Evolutionary conservation across 2,329 filamentous ascomycete species (phyloP).

Genomic region (Aspergillus sp.): DNA sequence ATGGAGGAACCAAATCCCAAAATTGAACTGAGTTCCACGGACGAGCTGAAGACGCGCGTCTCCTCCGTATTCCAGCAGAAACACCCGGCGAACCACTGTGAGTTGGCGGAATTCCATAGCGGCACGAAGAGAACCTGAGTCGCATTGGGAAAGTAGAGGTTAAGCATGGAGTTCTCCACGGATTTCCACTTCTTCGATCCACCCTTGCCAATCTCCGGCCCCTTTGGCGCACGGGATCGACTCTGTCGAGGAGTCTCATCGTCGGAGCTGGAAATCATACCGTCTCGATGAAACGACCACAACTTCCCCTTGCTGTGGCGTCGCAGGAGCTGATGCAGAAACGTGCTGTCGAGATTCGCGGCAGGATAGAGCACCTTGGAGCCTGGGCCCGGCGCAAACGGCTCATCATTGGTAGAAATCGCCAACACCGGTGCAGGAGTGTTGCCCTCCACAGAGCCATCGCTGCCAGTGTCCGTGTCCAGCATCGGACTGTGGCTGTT

Average conservation of each 20-base stretch:
- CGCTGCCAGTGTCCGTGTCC: constrained; percentile 33
- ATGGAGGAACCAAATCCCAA: constrained; percentile 46
- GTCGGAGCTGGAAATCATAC: constrained; percentile 47
- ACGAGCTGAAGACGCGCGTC: constrained; percentile 39
- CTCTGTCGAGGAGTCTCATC: constrained; percentile 38
- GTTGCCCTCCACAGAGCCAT: constrained; percentile 30
- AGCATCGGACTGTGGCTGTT: constrained; percentile 30
- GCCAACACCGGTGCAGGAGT: constrained; percentile 37
- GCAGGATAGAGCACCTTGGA: constrained; percentile 31
- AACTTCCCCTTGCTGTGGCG: constrained; percentile 53
- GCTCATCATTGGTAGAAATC: constrained; percentile 40
- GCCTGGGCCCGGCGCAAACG: constrained; percentile 36
- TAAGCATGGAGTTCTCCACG: constrained; percentile 42
- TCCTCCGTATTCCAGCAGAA: constrained; percentile 47
- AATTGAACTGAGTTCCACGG: constrained; percentile 44
- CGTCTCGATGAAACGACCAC: constrained; percentile 51
- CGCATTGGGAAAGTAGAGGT: constrained; percentile 50
- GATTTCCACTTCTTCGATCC: constrained; percentile 33
- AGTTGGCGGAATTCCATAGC: constrained; percentile 52
- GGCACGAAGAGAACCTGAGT: constrained; percentile 55
- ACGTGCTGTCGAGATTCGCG: constrained; percentile 34
- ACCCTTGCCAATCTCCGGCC: constrained; percentile 24
- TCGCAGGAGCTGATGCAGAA: constrained; percentile 40
- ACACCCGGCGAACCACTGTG: constrained; percentile 51
- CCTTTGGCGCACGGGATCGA: constrained; percentile 13